Evolutionary conservation across 1,284 basidiomycete species (phyloP), one percentile per base, ranked within the genome.

Genomic region (Tilletia caries): DNA sequence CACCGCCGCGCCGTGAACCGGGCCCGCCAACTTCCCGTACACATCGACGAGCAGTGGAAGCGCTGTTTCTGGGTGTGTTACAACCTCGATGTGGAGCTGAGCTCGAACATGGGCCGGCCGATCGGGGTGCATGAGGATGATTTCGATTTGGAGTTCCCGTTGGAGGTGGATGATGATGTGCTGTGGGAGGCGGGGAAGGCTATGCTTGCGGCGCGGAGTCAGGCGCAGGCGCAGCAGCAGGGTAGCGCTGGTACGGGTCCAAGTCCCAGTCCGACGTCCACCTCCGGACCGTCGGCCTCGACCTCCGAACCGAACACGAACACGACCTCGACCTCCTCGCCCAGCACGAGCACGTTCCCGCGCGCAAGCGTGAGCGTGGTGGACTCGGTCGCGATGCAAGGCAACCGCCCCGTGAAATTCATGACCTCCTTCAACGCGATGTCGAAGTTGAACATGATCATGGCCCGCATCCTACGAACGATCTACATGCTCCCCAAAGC

Each of bases 41-140:
- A 73, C 32, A 71, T 77, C 2, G 73, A 76, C 18, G 77, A 80
- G 70, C 72, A 71, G 0, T 73, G 68, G 50, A 74, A 73, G 60
- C 73, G 79, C 2, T 33, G 68, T 27, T 80, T 77, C 41, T 80
- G 79, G 79, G 70, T 73, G 2, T 71, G 73, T 13, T 80, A 80
- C 68, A 69, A 71, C 52, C 66, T 78, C 1, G 79, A 80, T 58
- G 78, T 78, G 29, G 76, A 76, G 67, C 33, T 68, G 27, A 69
- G 72, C 23, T 60, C 76, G 1, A 67, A 62, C 8, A 66, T 80
- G 13, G 79, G 79, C 3, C 64, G 79, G 27, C 79, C 79, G 3
- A 69, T 78, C 64, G 73, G 75, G 68, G 68, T 79, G 18, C 75
- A 79, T 37, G 79, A 79, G 54, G 79, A 79, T 37, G 78, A 80